Evolutionary conservation across 2,329 filamentous ascomycete genomes (phyloP), one percentile per base, ranked within the genome.

Genomic region (Cadophora sp.): DNA sequence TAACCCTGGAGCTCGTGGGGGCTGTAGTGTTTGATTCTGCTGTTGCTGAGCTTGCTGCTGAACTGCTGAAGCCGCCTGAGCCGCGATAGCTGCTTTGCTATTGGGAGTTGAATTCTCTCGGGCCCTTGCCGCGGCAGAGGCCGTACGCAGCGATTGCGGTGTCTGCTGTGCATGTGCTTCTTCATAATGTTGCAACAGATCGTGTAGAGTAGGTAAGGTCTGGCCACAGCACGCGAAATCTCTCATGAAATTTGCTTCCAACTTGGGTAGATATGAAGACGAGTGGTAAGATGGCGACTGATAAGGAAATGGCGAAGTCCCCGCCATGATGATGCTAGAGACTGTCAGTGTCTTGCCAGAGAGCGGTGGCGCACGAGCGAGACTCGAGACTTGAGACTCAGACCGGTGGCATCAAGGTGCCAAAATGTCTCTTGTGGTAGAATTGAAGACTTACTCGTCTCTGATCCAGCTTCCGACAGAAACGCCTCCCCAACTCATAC

Each of bases 211-310:
- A 27, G 94, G 92, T 73, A 97, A 86, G 37, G 91, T 95, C 76
- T 93, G 88, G 76, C 94, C 94, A 81, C 96, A 99, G 83, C 96
- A 99, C 63, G 91, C 91, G 81, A 98, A 98, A 82, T 98, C 94
- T 80, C 91, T 91, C 93, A 98, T 97, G 80, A 97, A 99, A 77
- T 95, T 96, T 70, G 95, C 95, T 81, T 99, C 96, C 77, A 97
- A 89, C 80, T 97, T 97, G 11, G 94, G 95, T 1, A 97, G 87
- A 79, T 98, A 98, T 29, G 96, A 98, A 7, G 94, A 97, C 0
- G 95, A 98, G 80, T 98, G 95, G 76, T 93, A 97, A 0, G 95
- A 97, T 0, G 96, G 93, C n/a, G 94, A 97, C 79, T 94, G 91
- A 75, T 94, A 88, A 68, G 89, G 85, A 77, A 95, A 97, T 12